phyloP scores from a whole-genome alignment of 257 asterid genomes.

The Solanum etuberosum region DNA sequence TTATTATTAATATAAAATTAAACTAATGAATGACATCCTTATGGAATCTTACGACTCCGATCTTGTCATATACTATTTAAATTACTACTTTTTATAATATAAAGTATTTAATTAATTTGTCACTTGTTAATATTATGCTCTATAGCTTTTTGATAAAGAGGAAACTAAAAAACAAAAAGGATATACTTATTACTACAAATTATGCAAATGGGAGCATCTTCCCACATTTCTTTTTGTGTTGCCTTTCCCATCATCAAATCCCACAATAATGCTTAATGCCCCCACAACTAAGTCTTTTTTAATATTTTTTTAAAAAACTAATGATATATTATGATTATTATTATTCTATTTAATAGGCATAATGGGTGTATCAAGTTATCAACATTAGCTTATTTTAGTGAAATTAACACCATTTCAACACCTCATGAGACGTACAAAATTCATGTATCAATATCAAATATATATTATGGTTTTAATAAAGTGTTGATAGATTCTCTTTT shows the following conservation, averaged over 20 bases:
- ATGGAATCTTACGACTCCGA: constrained; percentile 37
- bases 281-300: not conserved
- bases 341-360: not conserved
- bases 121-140: not conserved
- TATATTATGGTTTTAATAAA: not conserved
- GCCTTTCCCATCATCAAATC: constrained; percentile 9
- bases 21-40: constrained; percentile 5
- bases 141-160: constrained; percentile 7
- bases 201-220: constrained; percentile 44
- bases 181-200: constrained; percentile 18
- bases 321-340: not conserved
- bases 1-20: not conserved
- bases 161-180: constrained; percentile 22
- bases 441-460: not conserved
- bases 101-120: not conserved
- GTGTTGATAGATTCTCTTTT: not conserved
- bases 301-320: not conserved
- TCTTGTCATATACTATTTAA: constrained; percentile 1
- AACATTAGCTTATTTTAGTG: not conserved
- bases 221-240: constrained; percentile 10
- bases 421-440: not conserved
- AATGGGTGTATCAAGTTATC: not conserved
- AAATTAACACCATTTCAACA: not conserved
- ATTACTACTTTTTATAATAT: not conserved
- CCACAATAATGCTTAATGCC: not conserved